These are phyloP conservation scores for Cladophialophora bantiana DNA, from an alignment of 2,329 filamentous ascomycete species.

Conservation along the genomic window DNA sequence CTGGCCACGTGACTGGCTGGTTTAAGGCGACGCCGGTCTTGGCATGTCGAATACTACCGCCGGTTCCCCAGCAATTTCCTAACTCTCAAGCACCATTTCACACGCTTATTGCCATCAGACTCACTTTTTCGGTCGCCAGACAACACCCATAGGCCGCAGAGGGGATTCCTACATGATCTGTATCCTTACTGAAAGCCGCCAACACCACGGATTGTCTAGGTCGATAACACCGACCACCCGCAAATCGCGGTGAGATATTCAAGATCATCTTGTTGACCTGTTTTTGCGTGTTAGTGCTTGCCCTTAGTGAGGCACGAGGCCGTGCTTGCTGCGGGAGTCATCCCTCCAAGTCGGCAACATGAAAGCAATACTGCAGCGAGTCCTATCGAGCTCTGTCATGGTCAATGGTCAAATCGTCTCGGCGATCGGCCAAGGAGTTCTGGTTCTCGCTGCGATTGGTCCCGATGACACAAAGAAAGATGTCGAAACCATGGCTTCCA, in stretches of 20 bases:
- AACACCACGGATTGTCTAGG: background rate
- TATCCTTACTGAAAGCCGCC: background rate
- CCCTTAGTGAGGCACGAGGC: background rate
- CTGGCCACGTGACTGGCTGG: background rate
- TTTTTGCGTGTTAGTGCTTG: background rate
- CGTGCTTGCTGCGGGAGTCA: background rate
- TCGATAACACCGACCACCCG: background rate
- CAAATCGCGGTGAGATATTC: background rate
- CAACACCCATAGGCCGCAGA: background rate
- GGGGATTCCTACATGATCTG: background rate
- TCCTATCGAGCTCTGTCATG: constrained; percentile 92
- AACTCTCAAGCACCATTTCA: background rate
- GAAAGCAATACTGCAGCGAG: constrained; percentile 87
- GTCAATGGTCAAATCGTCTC: constrained; percentile 91
- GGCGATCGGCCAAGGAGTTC: constrained; percentile 84
- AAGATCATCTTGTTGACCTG: background rate
- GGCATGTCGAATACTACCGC: background rate
- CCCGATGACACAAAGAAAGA: constrained; percentile 91
- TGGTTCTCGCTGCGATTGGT: constrained; percentile 90
- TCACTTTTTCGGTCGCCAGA: background rate
- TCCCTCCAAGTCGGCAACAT: constrained; percentile 16
- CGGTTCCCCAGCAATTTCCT: background rate
- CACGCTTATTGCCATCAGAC: background rate
- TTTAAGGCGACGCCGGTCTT: background rate
- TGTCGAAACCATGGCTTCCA: constrained; percentile 79